phyloP scores from a whole-genome alignment of 352 stramenopile species.

The Phytopythium chamaehyphon region DNA sequence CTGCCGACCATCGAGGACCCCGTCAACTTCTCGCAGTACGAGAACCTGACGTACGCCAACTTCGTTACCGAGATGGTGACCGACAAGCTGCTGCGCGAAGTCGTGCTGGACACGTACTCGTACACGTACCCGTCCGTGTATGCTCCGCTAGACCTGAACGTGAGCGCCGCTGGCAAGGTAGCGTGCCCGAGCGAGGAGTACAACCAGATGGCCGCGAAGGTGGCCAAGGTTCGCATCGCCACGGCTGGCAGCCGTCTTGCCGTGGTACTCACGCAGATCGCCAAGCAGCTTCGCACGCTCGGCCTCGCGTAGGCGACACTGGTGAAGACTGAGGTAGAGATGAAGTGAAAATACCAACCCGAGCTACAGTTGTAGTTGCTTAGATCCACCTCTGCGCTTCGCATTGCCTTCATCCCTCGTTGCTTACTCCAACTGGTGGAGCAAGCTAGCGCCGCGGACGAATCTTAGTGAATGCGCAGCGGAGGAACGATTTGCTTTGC shows the following conservation, averaged over 20 bases:
- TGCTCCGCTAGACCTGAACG: constrained; percentile 28
- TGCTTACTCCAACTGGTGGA: too few relatives aligned
- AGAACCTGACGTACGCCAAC: constrained; percentile 22
- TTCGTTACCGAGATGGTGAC: constrained; percentile 28
- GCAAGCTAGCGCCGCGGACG: too few relatives aligned
- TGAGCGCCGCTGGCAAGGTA: background rate
- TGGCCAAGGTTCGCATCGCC: constrained; percentile 41
- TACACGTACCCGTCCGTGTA: constrained; percentile 42
- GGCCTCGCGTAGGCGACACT: constrained; percentile 13
- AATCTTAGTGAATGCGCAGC: too few relatives aligned
- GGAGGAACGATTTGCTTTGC: too few relatives aligned
- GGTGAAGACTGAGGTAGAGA: too few relatives aligned
- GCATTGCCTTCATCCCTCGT: too few relatives aligned
- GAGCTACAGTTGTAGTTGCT: too few relatives aligned
- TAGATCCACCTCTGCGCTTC: too few relatives aligned
- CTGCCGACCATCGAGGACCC: constrained; percentile 24
- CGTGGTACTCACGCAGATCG: constrained; percentile 50
- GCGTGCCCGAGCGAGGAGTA: constrained; percentile 32
- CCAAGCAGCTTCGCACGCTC: constrained; percentile 31
- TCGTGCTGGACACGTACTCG: constrained; percentile 44
- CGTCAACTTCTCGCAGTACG: constrained; percentile 40
- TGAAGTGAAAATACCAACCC: too few relatives aligned
- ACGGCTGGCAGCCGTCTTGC: constrained; percentile 48
- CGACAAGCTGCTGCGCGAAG: constrained; percentile 21
- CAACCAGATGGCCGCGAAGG: constrained; percentile 17